These are phyloP conservation scores for Pestalotiopsis sp. DNA, from an alignment of 2,329 filamentous ascomycete genomes.

Conservation along the genomic window DNA sequence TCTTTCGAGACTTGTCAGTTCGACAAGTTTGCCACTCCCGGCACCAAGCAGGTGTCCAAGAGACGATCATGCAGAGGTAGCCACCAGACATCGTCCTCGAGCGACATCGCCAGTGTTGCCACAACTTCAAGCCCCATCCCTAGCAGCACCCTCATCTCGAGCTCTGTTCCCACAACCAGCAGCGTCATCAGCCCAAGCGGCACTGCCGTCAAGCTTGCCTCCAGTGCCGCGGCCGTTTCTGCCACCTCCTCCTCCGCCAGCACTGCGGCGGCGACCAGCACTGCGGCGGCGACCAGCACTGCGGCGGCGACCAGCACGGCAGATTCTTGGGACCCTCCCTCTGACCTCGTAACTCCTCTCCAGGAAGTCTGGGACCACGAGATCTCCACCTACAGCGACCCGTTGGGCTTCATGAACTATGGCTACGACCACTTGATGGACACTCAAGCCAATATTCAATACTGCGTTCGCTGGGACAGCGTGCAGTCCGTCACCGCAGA, in stretches of 20 bases:
- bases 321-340: slow-evolving; percentile 2
- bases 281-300: no score
- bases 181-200: background rate
- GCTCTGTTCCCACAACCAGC: background rate
- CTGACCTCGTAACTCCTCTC: background rate
- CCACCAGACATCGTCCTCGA: background rate
- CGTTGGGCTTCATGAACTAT: slow-evolving; percentile 6
- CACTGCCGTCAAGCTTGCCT: background rate
- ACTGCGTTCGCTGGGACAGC: slow-evolving; percentile 12
- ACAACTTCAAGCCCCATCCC: background rate
- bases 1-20: background rate
- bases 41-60: background rate
- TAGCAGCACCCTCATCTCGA: background rate
- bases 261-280: background rate
- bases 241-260: background rate
- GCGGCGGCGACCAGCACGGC: background rate
- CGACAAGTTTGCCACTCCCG: background rate
- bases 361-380: slow-evolving; percentile 10
- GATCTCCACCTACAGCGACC: slow-evolving; percentile 9
- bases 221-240: background rate
- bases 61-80: background rate
- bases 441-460: slow-evolving; percentile 8
- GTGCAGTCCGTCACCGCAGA: slow-evolving; percentile 4
- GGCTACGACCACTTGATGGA: slow-evolving; percentile 13
- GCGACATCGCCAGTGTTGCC: background rate